A percentile compares a stretch with the other conserved stretches of the same genome.
Evolutionary conservation across 2,329 filamentous ascomycete species (phyloP).

Genomic region (Hortaea sp.): DNA sequence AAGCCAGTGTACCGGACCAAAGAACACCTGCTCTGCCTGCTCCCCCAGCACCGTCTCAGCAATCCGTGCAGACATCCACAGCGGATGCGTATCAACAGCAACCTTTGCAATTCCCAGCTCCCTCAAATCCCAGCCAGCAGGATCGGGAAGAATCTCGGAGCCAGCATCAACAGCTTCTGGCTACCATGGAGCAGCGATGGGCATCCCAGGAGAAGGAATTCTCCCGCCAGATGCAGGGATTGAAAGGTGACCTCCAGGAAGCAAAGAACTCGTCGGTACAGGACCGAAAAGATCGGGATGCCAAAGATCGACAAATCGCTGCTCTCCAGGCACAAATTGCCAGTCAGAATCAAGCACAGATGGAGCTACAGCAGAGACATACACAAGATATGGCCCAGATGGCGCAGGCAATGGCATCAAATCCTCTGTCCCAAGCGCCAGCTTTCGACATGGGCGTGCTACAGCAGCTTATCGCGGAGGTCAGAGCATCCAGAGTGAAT

Average conservation of each 20-base stretch:
- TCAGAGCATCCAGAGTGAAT: constrained; percentile 2
- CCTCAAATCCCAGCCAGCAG: not conserved
- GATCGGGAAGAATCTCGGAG: not conserved
- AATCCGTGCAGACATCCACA: not conserved
- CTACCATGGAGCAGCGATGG: not conserved
- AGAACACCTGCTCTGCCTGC: not conserved
- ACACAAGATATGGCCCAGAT: not conserved
- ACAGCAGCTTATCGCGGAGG: constrained; percentile 6
- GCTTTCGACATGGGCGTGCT: constrained; percentile 5
- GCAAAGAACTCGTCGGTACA: not conserved
- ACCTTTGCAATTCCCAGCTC: not conserved
- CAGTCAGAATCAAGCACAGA: not conserved
- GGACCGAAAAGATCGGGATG: not conserved
- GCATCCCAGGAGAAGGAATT: not conserved
- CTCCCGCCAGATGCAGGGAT: not conserved
- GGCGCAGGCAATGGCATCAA: not conserved
- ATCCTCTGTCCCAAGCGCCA: not conserved
- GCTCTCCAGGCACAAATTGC: not conserved
- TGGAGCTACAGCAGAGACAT: not conserved
- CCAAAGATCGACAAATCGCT: not conserved
- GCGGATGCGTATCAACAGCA: not conserved
- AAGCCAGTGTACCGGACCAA: not conserved
- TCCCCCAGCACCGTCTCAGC: not conserved
- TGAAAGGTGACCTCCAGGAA: not conserved
- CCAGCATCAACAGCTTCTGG: not conserved